A percentile compares a stretch with the other conserved stretches of the same genome.
These are phyloP conservation scores for Cercospora canescens DNA, from an alignment of 2,329 filamentous ascomycete species.

Conservation along the genomic window DNA sequence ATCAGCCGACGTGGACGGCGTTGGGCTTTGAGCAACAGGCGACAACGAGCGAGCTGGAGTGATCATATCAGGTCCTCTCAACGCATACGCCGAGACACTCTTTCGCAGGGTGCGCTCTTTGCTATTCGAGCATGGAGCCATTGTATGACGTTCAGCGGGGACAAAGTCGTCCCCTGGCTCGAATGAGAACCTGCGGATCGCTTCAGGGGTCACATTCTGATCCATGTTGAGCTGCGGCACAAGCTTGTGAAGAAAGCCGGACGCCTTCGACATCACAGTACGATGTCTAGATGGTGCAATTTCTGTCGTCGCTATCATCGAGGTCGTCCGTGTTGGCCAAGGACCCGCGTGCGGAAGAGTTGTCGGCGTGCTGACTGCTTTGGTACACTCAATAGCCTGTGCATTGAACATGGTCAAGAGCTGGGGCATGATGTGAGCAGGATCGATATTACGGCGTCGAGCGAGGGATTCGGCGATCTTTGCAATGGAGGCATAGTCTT, in stretches of 20 bases:
- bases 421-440: conserved; percentile 34
- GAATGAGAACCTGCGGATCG: conserved; percentile 44
- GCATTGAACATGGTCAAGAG: conserved; percentile 37
- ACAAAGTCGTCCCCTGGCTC: conserved; percentile 43
- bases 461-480: conserved; percentile 39
- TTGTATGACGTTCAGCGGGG: conserved; percentile 4
- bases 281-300: conserved; percentile 14
- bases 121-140: neutral
- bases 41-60: conserved; percentile 15
- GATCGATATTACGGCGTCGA: conserved; percentile 37
- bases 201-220: neutral
- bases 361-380: conserved; percentile 3
- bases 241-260: conserved; percentile 33
- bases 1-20: conserved; percentile 17
- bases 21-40: conserved; percentile 28
- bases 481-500: conserved; percentile 35
- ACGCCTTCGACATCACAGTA: conserved; percentile 33
- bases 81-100: conserved; percentile 26
- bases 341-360: neutral
- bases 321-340: neutral
- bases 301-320: conserved; percentile 9
- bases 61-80: conserved; percentile 15
- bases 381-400: neutral
- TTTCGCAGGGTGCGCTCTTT: conserved; percentile 26
- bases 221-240: conserved; percentile 30